Base-by-base conservation (phyloP, 2,329 filamentous ascomycete species). In the Hypoxylon sp. region DNA sequence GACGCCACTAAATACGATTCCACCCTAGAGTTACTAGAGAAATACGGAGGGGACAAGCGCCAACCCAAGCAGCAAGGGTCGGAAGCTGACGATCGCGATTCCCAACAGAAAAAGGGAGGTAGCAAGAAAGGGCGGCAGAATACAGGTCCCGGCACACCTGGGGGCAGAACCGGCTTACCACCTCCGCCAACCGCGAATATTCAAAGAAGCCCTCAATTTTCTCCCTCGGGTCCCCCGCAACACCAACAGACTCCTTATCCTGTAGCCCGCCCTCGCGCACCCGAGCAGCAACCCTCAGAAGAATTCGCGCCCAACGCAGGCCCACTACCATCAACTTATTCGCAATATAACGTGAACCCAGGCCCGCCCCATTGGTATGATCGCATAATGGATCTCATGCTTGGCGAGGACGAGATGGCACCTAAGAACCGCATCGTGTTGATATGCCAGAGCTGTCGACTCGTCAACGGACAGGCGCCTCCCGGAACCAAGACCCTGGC, bases 391-490 rank as follows among this genome's bases (percentile, higher is more conserved):
- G 95, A 99, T 73, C 87, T 97, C 0, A 87, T 99, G 24, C 85
- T 99, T 0, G 95, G 95, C 51, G 95, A 99, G 74, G 95, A 99
- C 73, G 95, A 99, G 78, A 96, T 92, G 4, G 89, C 91, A 11
- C 87, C 94, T 2, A 96, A 93, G 80, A 98, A 98, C 77, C 89
- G 95, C 17, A 87, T 97, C 61, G 94, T 89, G 6, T 82, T 99
- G 67, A 92, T 99, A 57, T 99, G 95, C 79, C 78, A 82, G 30
- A 83, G 85, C 39, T 99, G 95, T 76, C 85, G 92, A 28, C 85
- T 97, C 1, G 94, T 99, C 49, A 99, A 99, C 75, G 95, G 96
- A 0, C 95, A 97, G 75, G 95, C 95, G 3, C 94, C 95, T 1
- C 94, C 95, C 0, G 95, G 95, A 1, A 89, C 91, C 0, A 90